These are phyloP conservation scores for Zizania latifolia DNA, from an alignment of 176 grass and related monocot genomes.

Conservation along the genomic window DNA sequence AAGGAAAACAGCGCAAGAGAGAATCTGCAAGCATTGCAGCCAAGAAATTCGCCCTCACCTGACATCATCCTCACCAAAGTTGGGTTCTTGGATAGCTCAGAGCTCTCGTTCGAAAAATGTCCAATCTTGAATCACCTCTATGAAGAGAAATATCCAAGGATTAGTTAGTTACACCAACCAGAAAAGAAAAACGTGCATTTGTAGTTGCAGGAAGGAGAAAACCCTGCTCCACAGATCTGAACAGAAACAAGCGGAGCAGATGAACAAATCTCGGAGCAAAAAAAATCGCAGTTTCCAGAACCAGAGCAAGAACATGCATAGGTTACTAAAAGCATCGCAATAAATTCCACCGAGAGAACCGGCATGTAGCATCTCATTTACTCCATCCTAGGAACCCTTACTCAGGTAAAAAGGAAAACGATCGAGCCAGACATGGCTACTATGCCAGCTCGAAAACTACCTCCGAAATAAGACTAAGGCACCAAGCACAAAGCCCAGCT, in stretches of 20 bases:
- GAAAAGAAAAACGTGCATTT: not conserved
- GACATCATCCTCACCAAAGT: conserved; percentile 34
- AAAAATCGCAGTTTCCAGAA: conserved; percentile 28
- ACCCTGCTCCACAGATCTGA: conserved; percentile 39
- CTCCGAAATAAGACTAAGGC: not conserved
- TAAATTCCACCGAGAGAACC: conserved; percentile 42
- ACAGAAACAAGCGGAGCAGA: conserved; percentile 13
- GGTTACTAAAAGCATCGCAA: conserved; percentile 30
- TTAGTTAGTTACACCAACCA: conserved; percentile 4
- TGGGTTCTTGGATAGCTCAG: conserved; percentile 11
- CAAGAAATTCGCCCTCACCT: not conserved
- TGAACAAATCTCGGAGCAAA: conserved; percentile 26
- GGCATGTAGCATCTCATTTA: conserved; percentile 38
- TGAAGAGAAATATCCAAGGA: not conserved
- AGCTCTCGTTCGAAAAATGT: conserved; percentile 2
- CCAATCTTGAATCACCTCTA: conserved; percentile 15
- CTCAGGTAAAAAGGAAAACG: not conserved
- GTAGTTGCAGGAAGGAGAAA: not conserved
- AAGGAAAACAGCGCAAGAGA: not conserved
- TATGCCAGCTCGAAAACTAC: conserved; percentile 23
- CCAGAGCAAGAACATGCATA: conserved; percentile 47
- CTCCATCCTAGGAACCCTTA: conserved; percentile 7
- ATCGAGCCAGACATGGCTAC: conserved; percentile 25
- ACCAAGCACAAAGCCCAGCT: not conserved
- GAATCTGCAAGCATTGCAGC: not conserved